phyloP scores from a whole-genome alignment of 495 filamentous ascomycete genomes.

The Xylaria castorea region DNA sequence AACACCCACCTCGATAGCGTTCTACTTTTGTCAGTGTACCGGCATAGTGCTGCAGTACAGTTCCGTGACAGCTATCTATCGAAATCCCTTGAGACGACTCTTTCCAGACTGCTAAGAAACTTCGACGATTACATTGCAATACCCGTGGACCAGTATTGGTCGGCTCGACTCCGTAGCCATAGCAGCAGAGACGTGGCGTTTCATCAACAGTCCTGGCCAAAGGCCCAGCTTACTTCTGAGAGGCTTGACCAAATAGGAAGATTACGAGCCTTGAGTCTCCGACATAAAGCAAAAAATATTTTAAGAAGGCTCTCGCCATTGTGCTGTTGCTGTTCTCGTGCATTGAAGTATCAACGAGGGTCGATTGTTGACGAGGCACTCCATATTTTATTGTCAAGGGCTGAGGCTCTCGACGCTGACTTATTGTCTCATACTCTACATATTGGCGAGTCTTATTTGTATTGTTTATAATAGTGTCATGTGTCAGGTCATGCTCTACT shows the following conservation, averaged over 20 bases:
- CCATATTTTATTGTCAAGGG: background rate
- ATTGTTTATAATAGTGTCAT: background rate
- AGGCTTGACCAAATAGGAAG: background rate
- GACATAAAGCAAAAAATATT: background rate
- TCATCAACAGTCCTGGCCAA: background rate
- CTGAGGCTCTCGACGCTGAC: background rate
- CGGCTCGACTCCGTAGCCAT: background rate
- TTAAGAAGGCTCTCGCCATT: no score
- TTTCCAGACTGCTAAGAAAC: background rate
- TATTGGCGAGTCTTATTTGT: background rate
- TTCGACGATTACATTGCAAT: background rate
- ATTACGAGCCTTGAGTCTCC: background rate
- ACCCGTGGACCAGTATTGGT: background rate
- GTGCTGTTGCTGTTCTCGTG: background rate
- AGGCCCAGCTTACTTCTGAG: background rate
- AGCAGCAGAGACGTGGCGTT: background rate
- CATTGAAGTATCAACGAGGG: background rate
- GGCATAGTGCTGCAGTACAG: no score
- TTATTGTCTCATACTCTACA: background rate
- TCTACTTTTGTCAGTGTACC: no score
- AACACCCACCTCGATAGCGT: no score
- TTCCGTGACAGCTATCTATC: no score
- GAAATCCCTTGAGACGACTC: background rate
- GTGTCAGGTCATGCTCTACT: background rate
- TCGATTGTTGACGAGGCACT: background rate